These are phyloP conservation scores for Liquidambar formosana DNA, from an alignment of 164 flowering plant genomes.

Conservation along the genomic window DNA sequence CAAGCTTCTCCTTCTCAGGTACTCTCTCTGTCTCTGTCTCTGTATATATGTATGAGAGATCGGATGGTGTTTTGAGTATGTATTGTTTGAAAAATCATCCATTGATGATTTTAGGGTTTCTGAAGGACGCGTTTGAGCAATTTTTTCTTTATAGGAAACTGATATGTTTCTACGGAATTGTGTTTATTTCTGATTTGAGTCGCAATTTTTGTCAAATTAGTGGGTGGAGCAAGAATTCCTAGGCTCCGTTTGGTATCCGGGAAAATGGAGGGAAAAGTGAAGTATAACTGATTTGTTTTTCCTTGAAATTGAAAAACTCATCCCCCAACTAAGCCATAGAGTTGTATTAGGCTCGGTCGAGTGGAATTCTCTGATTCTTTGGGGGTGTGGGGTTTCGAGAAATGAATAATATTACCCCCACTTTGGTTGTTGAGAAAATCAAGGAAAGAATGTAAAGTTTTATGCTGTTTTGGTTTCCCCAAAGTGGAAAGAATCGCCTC, in stretches of 20 bases:
- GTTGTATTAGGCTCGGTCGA: not conserved
- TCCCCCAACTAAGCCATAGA: not conserved
- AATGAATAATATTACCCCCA: not conserved
- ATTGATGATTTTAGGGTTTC: not conserved
- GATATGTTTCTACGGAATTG: not conserved
- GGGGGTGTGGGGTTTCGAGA: not conserved
- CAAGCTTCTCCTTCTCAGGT: conserved; percentile 91
- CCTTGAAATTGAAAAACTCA: not conserved
- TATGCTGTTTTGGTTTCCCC: no score
- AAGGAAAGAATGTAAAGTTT: no score
- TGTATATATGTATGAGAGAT: not conserved
- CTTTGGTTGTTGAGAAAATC: no score
- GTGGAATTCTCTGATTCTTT: not conserved
- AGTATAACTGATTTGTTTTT: no score
- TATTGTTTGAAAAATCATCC: not conserved
- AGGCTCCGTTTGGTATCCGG: not conserved
- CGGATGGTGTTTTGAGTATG: not conserved
- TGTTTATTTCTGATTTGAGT: not conserved
- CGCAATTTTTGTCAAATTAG: not conserved
- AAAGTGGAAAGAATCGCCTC: no score
- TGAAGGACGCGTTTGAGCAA: no score
- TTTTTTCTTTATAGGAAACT: not conserved
- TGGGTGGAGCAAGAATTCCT: not conserved
- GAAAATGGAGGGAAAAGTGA: not conserved
- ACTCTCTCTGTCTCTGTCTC: not conserved